Evolutionary conservation across 2,329 filamentous ascomycete genomes (phyloP), one percentile per base, ranked within the genome.

Genomic region (Trichoderma guizhouense): DNA sequence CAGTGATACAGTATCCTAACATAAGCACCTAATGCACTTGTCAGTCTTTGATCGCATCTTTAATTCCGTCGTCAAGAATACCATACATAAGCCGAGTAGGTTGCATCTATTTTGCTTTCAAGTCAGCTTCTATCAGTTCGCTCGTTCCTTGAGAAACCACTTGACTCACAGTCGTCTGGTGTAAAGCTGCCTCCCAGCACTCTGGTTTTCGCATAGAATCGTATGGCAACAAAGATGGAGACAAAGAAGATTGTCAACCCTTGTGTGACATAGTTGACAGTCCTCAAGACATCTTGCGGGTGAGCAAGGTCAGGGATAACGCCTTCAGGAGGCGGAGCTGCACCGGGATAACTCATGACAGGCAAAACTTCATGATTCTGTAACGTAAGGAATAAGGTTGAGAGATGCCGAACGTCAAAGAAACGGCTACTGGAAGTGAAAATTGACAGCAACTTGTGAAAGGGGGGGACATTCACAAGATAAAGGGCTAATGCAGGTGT

Each of bases 101-200:
- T 74, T 15, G 74, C 72, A 69, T 73, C 74, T 76, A n/a, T 61
- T 26, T 18, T 15, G n/a, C 7, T 18, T 14, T 32, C 69, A 30
- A 28, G 60, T 72, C 30, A 72, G 53, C 57, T 43, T 53, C 53
- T 21, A 14, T 18, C n/a, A 21, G 53, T 53, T 12, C 30, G n/a
- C n/a, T 28, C 24, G 24, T 12, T 24, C 18, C 24, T 53, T 24
- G 24, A n/a, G 34, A 24, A 5, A 6, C 7, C 8, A 32, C 28
- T 39, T 30, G 3, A 73, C 78, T 70, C 72, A 80, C 78, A 79
- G 36, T 80, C 79, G 18, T 80, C 79, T 5, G 61, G 55, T 34
- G 72, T 74, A 63, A 75, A 43, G 14, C 69, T n/a, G 26, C 75
- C 69, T 43, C 72, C 67, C 47, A 74, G 58, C 21, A 77, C 64